Conservation (phyloP, 225 moss, liverwort and hornwort genomes). For the Polytrichum commune region DNA sequence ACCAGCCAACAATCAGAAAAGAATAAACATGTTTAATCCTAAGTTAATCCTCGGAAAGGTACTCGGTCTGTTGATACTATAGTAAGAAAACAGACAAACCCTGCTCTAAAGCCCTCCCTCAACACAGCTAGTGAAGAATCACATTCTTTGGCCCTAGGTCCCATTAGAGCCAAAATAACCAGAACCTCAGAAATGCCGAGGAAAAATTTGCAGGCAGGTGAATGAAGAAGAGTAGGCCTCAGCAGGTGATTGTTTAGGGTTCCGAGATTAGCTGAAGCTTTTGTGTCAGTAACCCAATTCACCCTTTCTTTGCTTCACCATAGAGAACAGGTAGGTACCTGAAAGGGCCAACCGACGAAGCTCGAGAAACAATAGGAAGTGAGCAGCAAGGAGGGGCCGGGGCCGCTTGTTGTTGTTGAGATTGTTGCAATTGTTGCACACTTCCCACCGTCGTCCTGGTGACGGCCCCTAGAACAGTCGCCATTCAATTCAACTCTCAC, state of each 20-base stretch:
- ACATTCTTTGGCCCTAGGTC: neutral
- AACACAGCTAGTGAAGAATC: neutral
- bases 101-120: neutral
- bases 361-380: constrained; percentile 11
- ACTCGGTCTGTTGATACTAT: neutral
- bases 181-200: neutral
- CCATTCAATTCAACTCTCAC: constrained; percentile 22
- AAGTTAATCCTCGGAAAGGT: neutral
- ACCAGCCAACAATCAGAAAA: neutral
- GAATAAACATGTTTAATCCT: neutral
- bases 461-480: constrained; percentile 31
- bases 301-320: neutral
- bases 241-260: too few species aligned
- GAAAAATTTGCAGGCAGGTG: too few species aligned
- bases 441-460: constrained; percentile 18
- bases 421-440: constrained; percentile 6
- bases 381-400: constrained; percentile 13
- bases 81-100: too few species aligned
- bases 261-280: too few species aligned
- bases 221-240: too few species aligned
- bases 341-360: constrained; percentile 15
- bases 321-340: constrained; percentile 16
- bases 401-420: too few species aligned
- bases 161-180: neutral
- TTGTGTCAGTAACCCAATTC: neutral